Base-by-base conservation (phyloP, 768 basidiomycete genomes). In the Pleurotus platypus region DNA sequence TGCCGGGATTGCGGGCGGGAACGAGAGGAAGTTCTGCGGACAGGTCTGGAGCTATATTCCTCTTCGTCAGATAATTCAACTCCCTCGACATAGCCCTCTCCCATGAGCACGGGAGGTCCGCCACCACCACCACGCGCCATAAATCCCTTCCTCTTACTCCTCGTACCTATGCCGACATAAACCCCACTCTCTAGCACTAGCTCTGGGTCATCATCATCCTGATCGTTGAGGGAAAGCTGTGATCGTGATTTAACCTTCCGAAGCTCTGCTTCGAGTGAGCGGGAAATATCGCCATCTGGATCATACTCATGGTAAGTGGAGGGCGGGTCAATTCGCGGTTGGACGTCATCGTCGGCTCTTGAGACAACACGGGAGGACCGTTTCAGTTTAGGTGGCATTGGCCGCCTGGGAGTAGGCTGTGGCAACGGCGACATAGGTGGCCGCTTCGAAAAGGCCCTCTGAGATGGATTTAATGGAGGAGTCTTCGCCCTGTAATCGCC, bases 51-150 rank as follows among this genome's bases (percentile, higher is more conserved):
- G 30, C 30, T 11, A 9, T 35, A 35, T 35, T 35, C 3, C 30
- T 35, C 30, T 35, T 35, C 30, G 30, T 35, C 30, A 11, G 30
- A 35, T 9, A 35, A 11, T 15, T 73, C 70, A 0, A 69, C 83
- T n/a, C 81, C 86, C 45, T 79, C 78, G 4, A 87, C 79, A 62
- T 86, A 86, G 3, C 87, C 88, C 24, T 75, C 79, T 6, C 84
- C 86, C 82, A 90, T 85, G 57, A 84, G 83, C 9, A 92, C 85
- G 1, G 89, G 85, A 1, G 65, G 57, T 0, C 90, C 90, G 20
- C 85, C 89, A 8, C 79, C 89, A 0, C 90, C 90, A 11, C 90
- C 90, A 63, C 83, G 85, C 3, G 87, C 85, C 18, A 91, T 72
- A 60, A 90, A 92, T 1, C 87, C 86, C 4, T 66, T 71, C 15